Evolutionary conservation across 495 filamentous ascomycete species (phyloP).

Genomic region (Penicillium bialowiezense): DNA sequence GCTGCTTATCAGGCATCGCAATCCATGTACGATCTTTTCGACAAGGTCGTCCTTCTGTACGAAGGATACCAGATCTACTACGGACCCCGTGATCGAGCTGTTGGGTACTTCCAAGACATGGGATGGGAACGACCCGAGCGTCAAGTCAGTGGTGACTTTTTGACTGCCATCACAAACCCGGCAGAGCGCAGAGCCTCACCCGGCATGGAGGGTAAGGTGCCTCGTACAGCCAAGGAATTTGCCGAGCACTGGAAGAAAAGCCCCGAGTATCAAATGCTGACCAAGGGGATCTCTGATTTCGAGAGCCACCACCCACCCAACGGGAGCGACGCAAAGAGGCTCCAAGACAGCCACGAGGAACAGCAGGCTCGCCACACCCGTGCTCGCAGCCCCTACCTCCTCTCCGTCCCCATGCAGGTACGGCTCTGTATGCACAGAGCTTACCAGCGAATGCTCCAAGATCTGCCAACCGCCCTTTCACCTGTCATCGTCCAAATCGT

Average conservation of each 20-base stretch:
- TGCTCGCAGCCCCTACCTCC: slow-evolving; percentile 37
- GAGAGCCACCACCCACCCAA: slow-evolving; percentile 17
- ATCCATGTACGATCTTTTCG: slow-evolving; percentile 69
- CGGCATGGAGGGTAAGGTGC: slow-evolving; percentile 62
- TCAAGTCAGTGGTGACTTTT: slow-evolving; percentile 64
- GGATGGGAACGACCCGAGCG: slow-evolving; percentile 56
- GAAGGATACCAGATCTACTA: slow-evolving; percentile 64
- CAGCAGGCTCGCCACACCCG: slow-evolving; percentile 33
- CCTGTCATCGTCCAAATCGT: slow-evolving; percentile 66
- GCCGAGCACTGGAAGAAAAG: slow-evolving; percentile 55
- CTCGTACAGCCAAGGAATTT: slow-evolving; percentile 67
- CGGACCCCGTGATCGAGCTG: slow-evolving; percentile 52
- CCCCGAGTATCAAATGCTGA: slow-evolving; percentile 42
- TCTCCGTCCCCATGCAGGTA: slow-evolving; percentile 46
- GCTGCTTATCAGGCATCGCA: slow-evolving; percentile 82
- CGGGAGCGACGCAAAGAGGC: slow-evolving; percentile 23
- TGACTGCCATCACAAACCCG: slow-evolving; percentile 67
- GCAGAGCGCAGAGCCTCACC: slow-evolving; percentile 54
- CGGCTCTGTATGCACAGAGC: slow-evolving; percentile 43
- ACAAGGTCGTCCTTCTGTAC: slow-evolving; percentile 59
- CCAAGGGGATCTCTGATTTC: slow-evolving; percentile 45
- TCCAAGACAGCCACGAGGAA: slow-evolving; percentile 20
- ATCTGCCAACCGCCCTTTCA: slow-evolving; percentile 67
- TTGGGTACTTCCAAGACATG: slow-evolving; percentile 56
- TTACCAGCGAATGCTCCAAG: slow-evolving; percentile 57